Evolutionary conservation across 306 rosid species (phyloP), one percentile per base, ranked within the genome.

Genomic region (Cyamopsis tetragonoloba): DNA sequence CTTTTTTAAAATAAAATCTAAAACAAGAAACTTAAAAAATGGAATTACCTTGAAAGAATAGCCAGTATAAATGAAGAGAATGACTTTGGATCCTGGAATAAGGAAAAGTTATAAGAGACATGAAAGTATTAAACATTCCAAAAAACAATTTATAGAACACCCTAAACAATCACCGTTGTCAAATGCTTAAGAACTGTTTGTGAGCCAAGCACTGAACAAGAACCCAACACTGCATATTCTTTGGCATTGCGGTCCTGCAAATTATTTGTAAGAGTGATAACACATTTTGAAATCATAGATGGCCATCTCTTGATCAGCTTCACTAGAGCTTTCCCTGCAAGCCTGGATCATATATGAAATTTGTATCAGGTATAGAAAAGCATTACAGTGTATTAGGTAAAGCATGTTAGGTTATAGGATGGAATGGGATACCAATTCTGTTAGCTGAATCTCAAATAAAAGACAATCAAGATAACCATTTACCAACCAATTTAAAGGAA

Each of bases 291-390:
- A 81, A 93, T 86, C 96, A 82, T 80, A 57, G 96, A 83, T 30
- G 99, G 96, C 96, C 97, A 93, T 79, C 95, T 88, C 83, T 93
- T 93, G 46, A 88, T 84, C 88, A 90, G 81, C 88, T 93, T 93
- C 68, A 86, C 70, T 27, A 93, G 88, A 79, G 89, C 76, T 81
- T 93, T 93, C 42, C 95, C 99, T 2, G 99, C 99, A 73, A 88
- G 95, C 74, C 99, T 93, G 82, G 64, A 81, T 42, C 71, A 80
- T 20, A 35, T 43, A 42, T 77, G 56, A 62, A 53, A 28, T 35
- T 62, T 14, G 67, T 22, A 79, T 75, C 81, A 47, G 74, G 71
- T 53, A 63, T 23, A 46, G 56, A 41, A 62, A 47, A 70, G 7
- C 24, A 30, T 53, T 37, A 22, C 4, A 18, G 65, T 31, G 30